A percentile compares a stretch with the other conserved stretches of the same genome.
phyloP scores from a whole-genome alignment of 2,329 filamentous ascomycete genomes.

The Hypoxylon sp. region DNA sequence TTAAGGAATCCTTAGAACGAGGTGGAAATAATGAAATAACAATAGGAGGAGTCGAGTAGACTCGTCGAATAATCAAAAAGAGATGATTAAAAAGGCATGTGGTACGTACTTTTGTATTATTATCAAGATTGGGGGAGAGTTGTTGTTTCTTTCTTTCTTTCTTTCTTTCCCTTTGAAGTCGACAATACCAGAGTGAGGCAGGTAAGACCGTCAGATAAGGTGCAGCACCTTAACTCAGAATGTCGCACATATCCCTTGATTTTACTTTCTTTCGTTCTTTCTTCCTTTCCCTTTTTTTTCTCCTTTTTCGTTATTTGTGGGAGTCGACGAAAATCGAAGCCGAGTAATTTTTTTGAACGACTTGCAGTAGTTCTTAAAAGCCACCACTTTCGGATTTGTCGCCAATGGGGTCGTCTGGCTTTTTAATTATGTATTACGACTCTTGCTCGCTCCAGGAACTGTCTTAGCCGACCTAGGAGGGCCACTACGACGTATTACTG shows the following conservation, averaged over 20 bases:
- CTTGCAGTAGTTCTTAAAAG: constrained; percentile 24
- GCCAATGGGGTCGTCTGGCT: constrained; percentile 43
- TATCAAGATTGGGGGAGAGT: neutral
- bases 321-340: neutral
- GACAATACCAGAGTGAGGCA: constrained; percentile 26
- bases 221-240: constrained; percentile 22
- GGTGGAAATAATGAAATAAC: neutral
- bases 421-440: constrained; percentile 43
- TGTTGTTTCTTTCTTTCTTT: constrained; percentile 24
- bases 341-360: neutral
- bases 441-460: constrained; percentile 31
- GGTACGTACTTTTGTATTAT: constrained; percentile 6
- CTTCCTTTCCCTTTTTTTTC: constrained; percentile 3
- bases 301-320: neutral
- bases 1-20: constrained; percentile 7
- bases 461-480: constrained; percentile 28
- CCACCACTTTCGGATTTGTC: constrained; percentile 31
- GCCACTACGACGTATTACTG: constrained; percentile 39
- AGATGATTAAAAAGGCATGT: neutral
- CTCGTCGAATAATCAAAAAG: constrained; percentile 4
- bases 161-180: constrained; percentile 16
- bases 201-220: constrained; percentile 19
- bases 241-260: constrained; percentile 7
- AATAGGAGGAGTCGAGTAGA: neutral
- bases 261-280: neutral